Percentiles rank a stretch among this genome's conserved stretches.
Evolutionary conservation across 768 basidiomycete species (phyloP).

Genomic region (Boletus sp.): DNA sequence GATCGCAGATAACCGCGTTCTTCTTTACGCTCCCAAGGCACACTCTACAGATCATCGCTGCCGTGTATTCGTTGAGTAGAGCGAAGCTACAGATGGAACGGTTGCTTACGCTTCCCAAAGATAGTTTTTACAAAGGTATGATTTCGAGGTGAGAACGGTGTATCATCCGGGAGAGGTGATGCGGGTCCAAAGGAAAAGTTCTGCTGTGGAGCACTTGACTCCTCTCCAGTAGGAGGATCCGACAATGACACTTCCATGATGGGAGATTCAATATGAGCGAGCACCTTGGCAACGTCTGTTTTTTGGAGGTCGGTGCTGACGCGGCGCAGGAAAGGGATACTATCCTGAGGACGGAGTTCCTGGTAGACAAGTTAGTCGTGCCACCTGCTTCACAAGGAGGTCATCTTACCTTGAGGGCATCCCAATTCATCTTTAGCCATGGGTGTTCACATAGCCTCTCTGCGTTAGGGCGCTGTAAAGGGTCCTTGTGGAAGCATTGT

Average conservation of each 20-base stretch:
- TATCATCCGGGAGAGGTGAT: constrained; percentile 6
- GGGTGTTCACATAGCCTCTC: constrained; percentile 84
- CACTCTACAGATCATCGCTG: constrained; percentile 86
- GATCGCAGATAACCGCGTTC: constrained; percentile 82
- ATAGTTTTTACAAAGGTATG: constrained; percentile 91
- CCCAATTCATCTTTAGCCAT: constrained; percentile 85
- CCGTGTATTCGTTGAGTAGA: constrained; percentile 6
- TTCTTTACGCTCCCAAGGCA: constrained; percentile 81
- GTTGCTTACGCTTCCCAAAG: constrained; percentile 81
- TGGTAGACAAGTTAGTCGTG: constrained; percentile 26
- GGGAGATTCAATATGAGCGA: constrained; percentile 24
- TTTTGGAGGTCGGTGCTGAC: constrained; percentile 78
- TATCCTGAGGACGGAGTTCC: constrained; percentile 89
- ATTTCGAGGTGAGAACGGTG: constrained; percentile 25
- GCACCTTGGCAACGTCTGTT: too few relatives aligned
- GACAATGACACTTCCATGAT: constrained; percentile 39
- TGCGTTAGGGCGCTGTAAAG: constrained; percentile 77
- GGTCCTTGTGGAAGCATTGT: constrained; percentile 91
- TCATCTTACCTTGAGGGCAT: constrained; percentile 63
- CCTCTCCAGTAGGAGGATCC: constrained; percentile 43
- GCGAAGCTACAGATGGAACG: not conserved
- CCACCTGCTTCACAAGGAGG: not conserved
- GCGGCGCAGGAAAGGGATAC: constrained; percentile 90
- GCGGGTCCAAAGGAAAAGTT: constrained; percentile 39
- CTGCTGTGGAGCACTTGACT: constrained; percentile 37